A percentile compares a stretch with the other conserved stretches of the same genome.
Conservation (phyloP, 2,329 filamentous ascomycete genomes). For the Trichoderma semiorbis region DNA sequence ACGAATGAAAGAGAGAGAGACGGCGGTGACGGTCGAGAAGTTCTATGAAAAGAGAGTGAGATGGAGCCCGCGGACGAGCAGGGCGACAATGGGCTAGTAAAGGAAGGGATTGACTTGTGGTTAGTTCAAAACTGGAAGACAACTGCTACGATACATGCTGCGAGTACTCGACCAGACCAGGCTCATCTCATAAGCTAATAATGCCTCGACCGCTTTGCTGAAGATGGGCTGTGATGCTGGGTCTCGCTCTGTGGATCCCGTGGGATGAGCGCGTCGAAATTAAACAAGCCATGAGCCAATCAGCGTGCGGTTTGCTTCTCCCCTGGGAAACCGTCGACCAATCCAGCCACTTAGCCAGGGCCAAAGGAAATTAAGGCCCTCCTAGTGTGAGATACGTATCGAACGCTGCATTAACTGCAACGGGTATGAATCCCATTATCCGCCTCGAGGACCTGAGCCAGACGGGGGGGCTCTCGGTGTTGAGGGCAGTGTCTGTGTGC, state of each 20-base stretch:
- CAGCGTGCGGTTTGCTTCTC: constrained; percentile 23
- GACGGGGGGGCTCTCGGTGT: background rate
- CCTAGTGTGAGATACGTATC: constrained; percentile 9
- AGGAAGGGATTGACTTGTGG: constrained; percentile 18
- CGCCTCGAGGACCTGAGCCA: background rate
- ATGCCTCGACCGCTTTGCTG: constrained; percentile 18
- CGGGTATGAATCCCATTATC: constrained; percentile 1
- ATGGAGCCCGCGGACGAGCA: constrained; percentile 7
- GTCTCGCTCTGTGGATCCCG: constrained; percentile 10
- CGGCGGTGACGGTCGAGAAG: constrained; percentile 11
- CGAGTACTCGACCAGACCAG: too few species aligned
- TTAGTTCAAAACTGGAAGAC: background rate
- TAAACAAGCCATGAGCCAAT: constrained; percentile 29
- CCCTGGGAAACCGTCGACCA: constrained; percentile 19
- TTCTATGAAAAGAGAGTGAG: constrained; percentile 17
- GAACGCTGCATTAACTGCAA: constrained; percentile 13
- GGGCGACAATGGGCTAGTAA: constrained; percentile 12
- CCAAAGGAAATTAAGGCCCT: constrained; percentile 20
- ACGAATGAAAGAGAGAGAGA: constrained; percentile 16
- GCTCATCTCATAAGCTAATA: constrained; percentile 1
- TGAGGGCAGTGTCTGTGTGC: background rate
- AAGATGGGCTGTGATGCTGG: constrained; percentile 13
- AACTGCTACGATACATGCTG: background rate
- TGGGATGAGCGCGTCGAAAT: constrained; percentile 21
- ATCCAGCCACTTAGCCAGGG: constrained; percentile 2